Conservation (phyloP, 345 rosid species). For the Populus davidiana region DNA sequence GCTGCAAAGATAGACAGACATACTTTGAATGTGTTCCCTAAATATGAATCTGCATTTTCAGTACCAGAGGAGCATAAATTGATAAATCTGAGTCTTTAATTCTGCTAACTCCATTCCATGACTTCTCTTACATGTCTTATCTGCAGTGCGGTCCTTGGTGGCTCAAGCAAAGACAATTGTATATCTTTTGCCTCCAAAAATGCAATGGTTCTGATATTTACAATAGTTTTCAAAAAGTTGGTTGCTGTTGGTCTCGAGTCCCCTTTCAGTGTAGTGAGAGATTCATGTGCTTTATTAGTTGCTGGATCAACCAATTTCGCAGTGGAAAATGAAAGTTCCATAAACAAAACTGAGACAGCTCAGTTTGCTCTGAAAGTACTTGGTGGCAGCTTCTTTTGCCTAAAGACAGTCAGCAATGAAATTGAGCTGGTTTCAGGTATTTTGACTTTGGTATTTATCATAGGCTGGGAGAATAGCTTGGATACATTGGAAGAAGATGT, state of each 20-base stretch:
- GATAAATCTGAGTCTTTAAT: neutral
- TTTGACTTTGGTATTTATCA: conserved; percentile 55
- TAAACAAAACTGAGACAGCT: conserved; percentile 39
- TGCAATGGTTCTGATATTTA: conserved; percentile 46
- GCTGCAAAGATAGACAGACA: neutral
- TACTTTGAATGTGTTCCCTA: neutral
- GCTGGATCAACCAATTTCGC: conserved; percentile 26
- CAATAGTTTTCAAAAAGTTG: conserved; percentile 49
- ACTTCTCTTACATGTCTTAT: conserved; percentile 18
- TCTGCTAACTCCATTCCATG: conserved; percentile 15
- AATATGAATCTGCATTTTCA: neutral
- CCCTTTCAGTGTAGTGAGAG: conserved; percentile 56
- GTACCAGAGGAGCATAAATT: neutral
- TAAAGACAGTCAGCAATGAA: conserved; percentile 53
- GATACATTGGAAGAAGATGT: conserved; percentile 29
- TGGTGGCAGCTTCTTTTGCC: conserved; percentile 57
- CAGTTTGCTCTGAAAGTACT: conserved; percentile 65
- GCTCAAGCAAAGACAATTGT: conserved; percentile 46
- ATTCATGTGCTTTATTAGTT: conserved; percentile 42
- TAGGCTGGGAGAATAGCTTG: conserved; percentile 66
- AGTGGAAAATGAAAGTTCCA: conserved; percentile 28
- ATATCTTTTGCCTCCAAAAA: conserved; percentile 55
- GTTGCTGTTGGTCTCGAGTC: conserved; percentile 54
- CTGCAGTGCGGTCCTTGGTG: conserved; percentile 82
- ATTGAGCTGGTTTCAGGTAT: conserved; percentile 49